A percentile compares a stretch with the other conserved stretches of the same genome.
phyloP scores from a whole-genome alignment of 371 early-diverging fungal genomes.

The Syncephalastrum monosporum region DNA sequence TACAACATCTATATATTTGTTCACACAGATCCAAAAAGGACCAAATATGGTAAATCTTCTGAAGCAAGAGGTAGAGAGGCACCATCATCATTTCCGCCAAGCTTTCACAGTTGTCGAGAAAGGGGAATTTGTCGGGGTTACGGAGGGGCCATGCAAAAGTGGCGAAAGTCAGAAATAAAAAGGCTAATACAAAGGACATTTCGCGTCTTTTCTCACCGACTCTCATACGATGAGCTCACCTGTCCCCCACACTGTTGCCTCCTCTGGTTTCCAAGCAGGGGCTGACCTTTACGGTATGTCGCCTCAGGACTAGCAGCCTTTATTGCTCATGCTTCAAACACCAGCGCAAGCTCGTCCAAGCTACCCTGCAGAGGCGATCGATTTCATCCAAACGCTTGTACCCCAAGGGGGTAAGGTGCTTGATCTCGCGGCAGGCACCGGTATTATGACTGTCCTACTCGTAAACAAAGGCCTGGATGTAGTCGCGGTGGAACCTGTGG shows the following conservation, averaged over 20 bases:
- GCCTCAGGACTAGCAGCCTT: slow-evolving; percentile 2
- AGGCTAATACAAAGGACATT: no score
- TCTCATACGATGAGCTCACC: neutral
- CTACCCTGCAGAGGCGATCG: slow-evolving; percentile 32
- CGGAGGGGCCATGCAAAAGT: no score
- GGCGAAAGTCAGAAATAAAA: no score
- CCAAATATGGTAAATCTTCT: no score
- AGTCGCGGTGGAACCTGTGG: slow-evolving; percentile 51
- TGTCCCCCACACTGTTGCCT: slow-evolving; percentile 23
- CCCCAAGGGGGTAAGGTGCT: slow-evolving; percentile 16
- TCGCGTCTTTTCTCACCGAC: neutral
- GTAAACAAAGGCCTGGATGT: slow-evolving; percentile 18
- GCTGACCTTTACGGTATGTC: slow-evolving; percentile 35
- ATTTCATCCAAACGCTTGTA: slow-evolving; percentile 14
- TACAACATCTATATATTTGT: no score
- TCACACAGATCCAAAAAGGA: no score
- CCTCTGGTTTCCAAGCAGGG: slow-evolving; percentile 26
- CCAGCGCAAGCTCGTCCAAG: slow-evolving; percentile 35
- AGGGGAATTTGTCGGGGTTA: no score
- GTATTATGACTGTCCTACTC: slow-evolving; percentile 40
- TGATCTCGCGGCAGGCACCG: slow-evolving; percentile 51
- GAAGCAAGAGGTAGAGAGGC: no score
- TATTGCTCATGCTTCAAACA: neutral
- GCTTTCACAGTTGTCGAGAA: no score
- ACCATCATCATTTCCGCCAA: no score